A percentile compares a stretch with the other conserved stretches of the same genome.
Evolutionary conservation across 345 rosid genomes (phyloP).

Genomic region (Eucalyptus tenuipes): DNA sequence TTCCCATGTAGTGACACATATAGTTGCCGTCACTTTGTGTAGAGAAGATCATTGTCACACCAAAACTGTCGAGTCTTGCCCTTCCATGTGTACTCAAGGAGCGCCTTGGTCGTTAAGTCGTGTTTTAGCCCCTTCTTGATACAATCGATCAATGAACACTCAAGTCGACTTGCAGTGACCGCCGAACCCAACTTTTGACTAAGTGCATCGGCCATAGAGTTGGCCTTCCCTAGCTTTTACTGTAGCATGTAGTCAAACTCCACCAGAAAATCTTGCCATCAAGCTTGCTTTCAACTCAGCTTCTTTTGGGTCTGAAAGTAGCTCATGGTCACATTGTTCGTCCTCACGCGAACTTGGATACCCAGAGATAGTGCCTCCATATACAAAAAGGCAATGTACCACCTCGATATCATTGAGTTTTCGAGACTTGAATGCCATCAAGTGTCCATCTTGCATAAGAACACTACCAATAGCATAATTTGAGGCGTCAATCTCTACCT

Average conservation of each 20-base stretch:
- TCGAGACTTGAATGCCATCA: too few species aligned
- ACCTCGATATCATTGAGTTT: too few species aligned
- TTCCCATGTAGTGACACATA: too few species aligned
- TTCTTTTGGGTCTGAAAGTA: not conserved
- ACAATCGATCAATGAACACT: not conserved
- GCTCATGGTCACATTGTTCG: rapidly evolving
- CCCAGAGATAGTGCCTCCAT: too few species aligned
- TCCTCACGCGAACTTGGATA: too few species aligned
- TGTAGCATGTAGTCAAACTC: too few species aligned
- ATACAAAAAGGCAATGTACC: too few species aligned
- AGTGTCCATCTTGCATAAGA: too few species aligned
- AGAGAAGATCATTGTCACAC: too few species aligned
- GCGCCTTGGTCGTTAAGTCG: rapidly evolving
- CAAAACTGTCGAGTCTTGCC: rapidly evolving
- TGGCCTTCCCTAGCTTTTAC: not conserved
- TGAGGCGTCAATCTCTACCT: rapidly evolving
- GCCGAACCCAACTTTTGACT: rapidly evolving
- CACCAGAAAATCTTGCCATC: not conserved
- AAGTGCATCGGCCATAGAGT: not conserved
- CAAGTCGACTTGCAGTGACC: rapidly evolving
- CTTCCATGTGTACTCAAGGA: too few species aligned
- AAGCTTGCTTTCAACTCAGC: not conserved
- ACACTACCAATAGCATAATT: too few species aligned
- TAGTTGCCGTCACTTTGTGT: too few species aligned
- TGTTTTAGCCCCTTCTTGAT: not conserved